Base-by-base conservation (phyloP, 2,329 filamentous ascomycete genomes). In the Pseudogymnoascus sp. region DNA sequence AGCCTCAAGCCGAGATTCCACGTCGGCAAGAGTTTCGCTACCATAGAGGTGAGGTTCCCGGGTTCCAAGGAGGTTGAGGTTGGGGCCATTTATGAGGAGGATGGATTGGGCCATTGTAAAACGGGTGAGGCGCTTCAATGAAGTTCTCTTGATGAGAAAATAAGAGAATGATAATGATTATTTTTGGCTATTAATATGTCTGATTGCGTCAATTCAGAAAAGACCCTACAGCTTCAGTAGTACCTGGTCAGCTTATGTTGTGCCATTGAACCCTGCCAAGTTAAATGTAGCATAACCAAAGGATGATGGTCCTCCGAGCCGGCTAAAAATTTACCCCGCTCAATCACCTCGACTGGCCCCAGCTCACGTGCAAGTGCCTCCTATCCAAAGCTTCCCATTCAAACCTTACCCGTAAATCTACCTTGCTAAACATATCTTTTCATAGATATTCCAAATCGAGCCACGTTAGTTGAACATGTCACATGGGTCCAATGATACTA, bases 21-120 rank as follows among this genome's bases (percentile, higher is more conserved):
- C 80, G 65, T 89, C 82, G 18, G 76, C 58, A 11, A 92, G 83
- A 0, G 88, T 90, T 0, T 84, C 85, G 63, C 77, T 79, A 70
- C 89, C 89, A 76, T 92, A 92, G 68, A 90, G 81, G 28, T 84
- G 76, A 14, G 89, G 88, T 72, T 93, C 88, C 20, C 89, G 81
- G 11, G 83, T 87, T 36, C 89, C 89, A 30, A 92, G 81, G 58
- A 92, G 85, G 75, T 92, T 92, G 68, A 92, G 86, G 73, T 92
- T 92, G 33, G 88, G 88, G n/a, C 89, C 88, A 74, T 91, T 91
- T 77, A 92, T 85, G 66, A 91, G 79, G 67, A 91, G 85, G 70
- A 91, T 85, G 47, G 70, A 73, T 65, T 74, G 75, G 38, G 73
- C 66, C 75, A 74, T 73, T 57, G 60, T 67, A n/a, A 18, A 54